Percentiles rank a stretch among this genome's conserved stretches.
These are phyloP conservation scores for Heliosperma pusillum DNA, from an alignment of 148 eudicot species.

Conservation along the genomic window DNA sequence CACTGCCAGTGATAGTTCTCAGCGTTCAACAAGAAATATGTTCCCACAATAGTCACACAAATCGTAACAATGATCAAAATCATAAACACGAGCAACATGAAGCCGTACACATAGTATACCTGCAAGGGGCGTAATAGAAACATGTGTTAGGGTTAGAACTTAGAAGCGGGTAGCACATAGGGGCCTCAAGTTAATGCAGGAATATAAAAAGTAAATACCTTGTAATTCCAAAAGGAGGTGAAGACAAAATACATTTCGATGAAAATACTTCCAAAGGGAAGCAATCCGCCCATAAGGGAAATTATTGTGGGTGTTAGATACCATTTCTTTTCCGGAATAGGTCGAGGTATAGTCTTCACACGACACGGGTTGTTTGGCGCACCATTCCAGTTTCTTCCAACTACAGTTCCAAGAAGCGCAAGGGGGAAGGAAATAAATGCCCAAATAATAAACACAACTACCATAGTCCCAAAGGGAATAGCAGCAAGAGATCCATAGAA, in stretches of 20 bases:
- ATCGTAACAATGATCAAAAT: slow-evolving; percentile 85
- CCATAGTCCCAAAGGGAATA: slow-evolving; percentile 83
- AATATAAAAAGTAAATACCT: slow-evolving; percentile 33
- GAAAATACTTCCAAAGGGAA: slow-evolving; percentile 84
- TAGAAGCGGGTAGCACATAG: not conserved
- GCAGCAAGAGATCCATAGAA: slow-evolving; percentile 86
- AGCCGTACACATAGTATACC: slow-evolving; percentile 96
- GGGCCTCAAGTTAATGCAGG: not conserved
- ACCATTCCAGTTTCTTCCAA: slow-evolving; percentile 84
- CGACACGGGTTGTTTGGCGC: slow-evolving; percentile 86
- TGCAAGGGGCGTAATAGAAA: slow-evolving; percentile 27
- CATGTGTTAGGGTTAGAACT: not conserved
- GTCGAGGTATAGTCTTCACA: slow-evolving; percentile 85
- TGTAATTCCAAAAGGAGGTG: slow-evolving; percentile 92
- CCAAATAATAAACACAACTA: slow-evolving; percentile 79
- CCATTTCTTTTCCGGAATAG: slow-evolving; percentile 93
- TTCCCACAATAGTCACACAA: slow-evolving; percentile 95
- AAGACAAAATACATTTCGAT: slow-evolving; percentile 79
- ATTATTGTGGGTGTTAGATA: slow-evolving; percentile 77
- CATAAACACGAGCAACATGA: slow-evolving; percentile 89
- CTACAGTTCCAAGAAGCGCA: slow-evolving; percentile 79
- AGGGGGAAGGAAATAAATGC: slow-evolving; percentile 85
- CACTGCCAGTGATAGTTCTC: slow-evolving; percentile 98
- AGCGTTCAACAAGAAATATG: slow-evolving; percentile 96
- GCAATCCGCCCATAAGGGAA: slow-evolving; percentile 73